phyloP scores from a whole-genome alignment of 2,329 filamentous ascomycete species.

The Penicillium sp. region DNA sequence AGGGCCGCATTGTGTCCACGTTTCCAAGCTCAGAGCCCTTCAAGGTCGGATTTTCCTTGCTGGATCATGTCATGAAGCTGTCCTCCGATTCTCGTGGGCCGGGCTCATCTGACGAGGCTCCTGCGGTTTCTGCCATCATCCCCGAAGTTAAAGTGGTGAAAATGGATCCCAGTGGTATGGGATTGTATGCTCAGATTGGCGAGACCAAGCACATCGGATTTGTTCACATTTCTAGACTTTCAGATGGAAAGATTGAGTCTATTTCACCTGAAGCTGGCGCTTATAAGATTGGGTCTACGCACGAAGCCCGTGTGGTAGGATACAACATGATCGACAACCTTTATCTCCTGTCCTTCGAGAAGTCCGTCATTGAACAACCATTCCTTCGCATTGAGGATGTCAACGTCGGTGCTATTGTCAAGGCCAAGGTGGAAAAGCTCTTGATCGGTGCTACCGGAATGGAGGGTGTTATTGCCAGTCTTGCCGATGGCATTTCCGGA shows the following conservation, averaged over 20 bases:
- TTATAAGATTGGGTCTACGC: slow-evolving; percentile 70
- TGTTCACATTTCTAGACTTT: slow-evolving; percentile 87
- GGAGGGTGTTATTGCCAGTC: slow-evolving; percentile 70
- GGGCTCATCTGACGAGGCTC: slow-evolving; percentile 42
- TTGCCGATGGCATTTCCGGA: slow-evolving; percentile 83
- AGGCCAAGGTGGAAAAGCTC: slow-evolving; percentile 78
- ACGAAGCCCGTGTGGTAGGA: slow-evolving; percentile 74
- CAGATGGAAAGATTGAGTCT: slow-evolving; percentile 81
- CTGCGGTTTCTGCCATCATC: slow-evolving; percentile 60
- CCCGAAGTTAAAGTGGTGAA: slow-evolving; percentile 72
- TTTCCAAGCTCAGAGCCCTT: slow-evolving; percentile 72
- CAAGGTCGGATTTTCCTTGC: slow-evolving; percentile 80
- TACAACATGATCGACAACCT: slow-evolving; percentile 84
- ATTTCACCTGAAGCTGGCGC: slow-evolving; percentile 70
- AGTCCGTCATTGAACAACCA: slow-evolving; percentile 73
- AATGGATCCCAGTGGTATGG: slow-evolving; percentile 66
- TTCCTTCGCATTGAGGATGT: slow-evolving; percentile 92
- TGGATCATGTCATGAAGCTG: slow-evolving; percentile 77
- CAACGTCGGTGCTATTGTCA: slow-evolving; percentile 70
- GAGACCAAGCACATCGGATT: slow-evolving; percentile 67
- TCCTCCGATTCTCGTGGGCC: slow-evolving; percentile 26
- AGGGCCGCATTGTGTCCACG: slow-evolving; percentile 80
- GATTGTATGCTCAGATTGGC: slow-evolving; percentile 71
- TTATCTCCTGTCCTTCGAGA: slow-evolving; percentile 78
- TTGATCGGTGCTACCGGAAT: slow-evolving; percentile 72